phyloP scores from a whole-genome alignment of 2,329 filamentous ascomycete species.

The Apiospora pterosperma region DNA sequence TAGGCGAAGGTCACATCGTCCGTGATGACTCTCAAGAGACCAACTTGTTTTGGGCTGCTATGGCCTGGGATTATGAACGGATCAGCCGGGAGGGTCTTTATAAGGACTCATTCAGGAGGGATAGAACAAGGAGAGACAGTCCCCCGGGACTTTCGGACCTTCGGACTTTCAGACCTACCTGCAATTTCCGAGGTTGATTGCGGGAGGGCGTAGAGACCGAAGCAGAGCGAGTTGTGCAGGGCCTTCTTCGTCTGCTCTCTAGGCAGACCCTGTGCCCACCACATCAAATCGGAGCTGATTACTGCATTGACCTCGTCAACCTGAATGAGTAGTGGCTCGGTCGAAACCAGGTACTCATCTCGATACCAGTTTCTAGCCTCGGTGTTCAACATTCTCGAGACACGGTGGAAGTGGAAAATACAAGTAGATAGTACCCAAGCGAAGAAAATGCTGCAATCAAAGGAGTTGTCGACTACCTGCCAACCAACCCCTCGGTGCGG shows the following conservation, averaged over 20 bases:
- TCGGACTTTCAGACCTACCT: slow-evolving; percentile 19
- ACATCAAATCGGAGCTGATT: slow-evolving; percentile 54
- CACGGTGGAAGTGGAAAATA: background rate
- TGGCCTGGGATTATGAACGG: background rate
- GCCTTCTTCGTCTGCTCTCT: slow-evolving; percentile 45
- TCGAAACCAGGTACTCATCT: slow-evolving; percentile 58
- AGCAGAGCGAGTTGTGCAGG: slow-evolving; percentile 55
- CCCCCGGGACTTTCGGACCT: no score
- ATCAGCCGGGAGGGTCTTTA: background rate
- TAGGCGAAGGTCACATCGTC: slow-evolving; percentile 68
- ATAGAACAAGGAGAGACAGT: background rate
- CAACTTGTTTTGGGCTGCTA: slow-evolving; percentile 34
- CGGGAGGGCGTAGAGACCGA: slow-evolving; percentile 50
- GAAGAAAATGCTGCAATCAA: background rate
- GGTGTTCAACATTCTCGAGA: slow-evolving; percentile 11
- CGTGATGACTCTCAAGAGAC: slow-evolving; percentile 62
- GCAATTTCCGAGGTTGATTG: slow-evolving; percentile 28
- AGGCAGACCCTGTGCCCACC: slow-evolving; percentile 56
- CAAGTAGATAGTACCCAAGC: no score
- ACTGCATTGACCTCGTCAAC: slow-evolving; percentile 51
- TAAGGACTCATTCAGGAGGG: background rate
- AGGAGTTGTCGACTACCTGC: background rate
- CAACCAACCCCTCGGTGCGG: background rate
- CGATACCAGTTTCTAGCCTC: slow-evolving; percentile 43
- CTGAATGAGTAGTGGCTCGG: slow-evolving; percentile 53